phyloP scores from a whole-genome alignment of 208 protist species.

The Trypanosoma conorhini region DNA sequence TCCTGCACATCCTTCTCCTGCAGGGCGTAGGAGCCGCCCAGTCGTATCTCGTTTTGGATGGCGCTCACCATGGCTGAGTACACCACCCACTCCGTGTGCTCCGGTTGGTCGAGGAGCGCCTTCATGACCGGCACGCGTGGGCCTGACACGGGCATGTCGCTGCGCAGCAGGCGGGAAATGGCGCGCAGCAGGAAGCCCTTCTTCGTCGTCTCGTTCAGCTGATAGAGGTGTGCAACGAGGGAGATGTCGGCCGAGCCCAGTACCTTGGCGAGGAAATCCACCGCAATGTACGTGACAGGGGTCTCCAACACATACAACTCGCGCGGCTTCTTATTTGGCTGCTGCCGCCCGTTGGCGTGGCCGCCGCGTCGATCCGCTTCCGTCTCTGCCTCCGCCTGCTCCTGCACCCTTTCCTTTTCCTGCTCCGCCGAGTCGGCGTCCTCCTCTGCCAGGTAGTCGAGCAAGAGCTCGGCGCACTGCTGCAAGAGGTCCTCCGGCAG shows the following conservation, averaged over 20 bases:
- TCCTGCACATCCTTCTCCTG: slow-evolving; percentile 28
- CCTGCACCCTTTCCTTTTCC: background rate
- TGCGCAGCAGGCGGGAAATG: slow-evolving; percentile 26
- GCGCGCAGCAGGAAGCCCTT: slow-evolving; percentile 21
- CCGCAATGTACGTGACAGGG: slow-evolving; percentile 23
- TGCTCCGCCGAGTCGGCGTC: slow-evolving; percentile 7
- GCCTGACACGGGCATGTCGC: slow-evolving; percentile 7
- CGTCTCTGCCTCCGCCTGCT: background rate
- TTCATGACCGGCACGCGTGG: slow-evolving; percentile 15
- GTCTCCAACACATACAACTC: slow-evolving; percentile 26
- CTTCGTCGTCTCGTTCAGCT: slow-evolving; percentile 19
- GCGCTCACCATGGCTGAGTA: slow-evolving; percentile 35
- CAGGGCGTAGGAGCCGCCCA: slow-evolving; percentile 14
- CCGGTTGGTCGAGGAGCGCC: slow-evolving; percentile 23
- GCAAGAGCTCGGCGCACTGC: slow-evolving; percentile 16
- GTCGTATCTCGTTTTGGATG: slow-evolving; percentile 23
- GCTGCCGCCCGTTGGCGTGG: background rate
- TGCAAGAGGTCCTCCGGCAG: slow-evolving; percentile 10
- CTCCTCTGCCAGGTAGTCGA: slow-evolving; percentile 27
- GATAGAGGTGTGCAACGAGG: slow-evolving; percentile 23
- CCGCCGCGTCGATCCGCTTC: background rate
- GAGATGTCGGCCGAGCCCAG: slow-evolving; percentile 14
- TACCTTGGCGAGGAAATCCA: slow-evolving; percentile 19
- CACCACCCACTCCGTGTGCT: slow-evolving; percentile 35
- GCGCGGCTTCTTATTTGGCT: background rate